Evolutionary conservation across 2,329 filamentous ascomycete genomes (phyloP).

Genomic region (Cercospora zeae-maydis): DNA sequence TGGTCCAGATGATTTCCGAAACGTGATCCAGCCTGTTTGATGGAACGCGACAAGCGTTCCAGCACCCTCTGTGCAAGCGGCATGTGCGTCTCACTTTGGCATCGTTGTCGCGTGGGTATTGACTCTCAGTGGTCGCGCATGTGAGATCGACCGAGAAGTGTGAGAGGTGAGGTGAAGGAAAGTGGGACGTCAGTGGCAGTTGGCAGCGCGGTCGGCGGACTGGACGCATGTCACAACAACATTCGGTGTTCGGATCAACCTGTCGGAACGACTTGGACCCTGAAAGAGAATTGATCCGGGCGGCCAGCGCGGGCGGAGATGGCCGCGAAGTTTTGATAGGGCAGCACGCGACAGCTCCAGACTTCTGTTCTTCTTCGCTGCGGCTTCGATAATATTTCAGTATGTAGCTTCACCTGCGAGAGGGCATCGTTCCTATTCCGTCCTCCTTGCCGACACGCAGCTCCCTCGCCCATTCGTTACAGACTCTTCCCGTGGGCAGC

Average conservation of each 20-base stretch:
- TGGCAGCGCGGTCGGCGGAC: not conserved
- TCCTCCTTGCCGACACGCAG: not conserved
- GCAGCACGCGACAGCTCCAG: conserved; percentile 10
- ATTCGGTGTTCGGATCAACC: not conserved
- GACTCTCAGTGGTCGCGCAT: too few species aligned
- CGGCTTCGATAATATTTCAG: conserved; percentile 7
- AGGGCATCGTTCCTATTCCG: not conserved
- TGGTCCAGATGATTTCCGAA: not conserved
- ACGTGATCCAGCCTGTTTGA: not conserved
- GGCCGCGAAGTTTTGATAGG: conserved; percentile 8
- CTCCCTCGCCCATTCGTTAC: not conserved
- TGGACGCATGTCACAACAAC: conserved; percentile 1
- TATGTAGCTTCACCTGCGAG: conserved; percentile 9
- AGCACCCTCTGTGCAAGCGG: not conserved
- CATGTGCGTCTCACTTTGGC: conserved; percentile 5
- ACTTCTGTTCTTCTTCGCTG: not conserved
- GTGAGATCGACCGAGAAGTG: not conserved
- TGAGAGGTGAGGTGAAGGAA: not conserved
- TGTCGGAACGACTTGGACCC: not conserved
- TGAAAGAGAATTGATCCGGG: not conserved
- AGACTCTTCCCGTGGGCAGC: not conserved
- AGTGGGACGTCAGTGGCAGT: not conserved
- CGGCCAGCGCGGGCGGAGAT: not conserved
- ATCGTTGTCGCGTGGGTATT: not conserved
- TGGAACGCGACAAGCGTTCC: not conserved